These are phyloP conservation scores for Colletotrichum cereale DNA, from an alignment of 2,329 filamentous ascomycete genomes.

Conservation along the genomic window DNA sequence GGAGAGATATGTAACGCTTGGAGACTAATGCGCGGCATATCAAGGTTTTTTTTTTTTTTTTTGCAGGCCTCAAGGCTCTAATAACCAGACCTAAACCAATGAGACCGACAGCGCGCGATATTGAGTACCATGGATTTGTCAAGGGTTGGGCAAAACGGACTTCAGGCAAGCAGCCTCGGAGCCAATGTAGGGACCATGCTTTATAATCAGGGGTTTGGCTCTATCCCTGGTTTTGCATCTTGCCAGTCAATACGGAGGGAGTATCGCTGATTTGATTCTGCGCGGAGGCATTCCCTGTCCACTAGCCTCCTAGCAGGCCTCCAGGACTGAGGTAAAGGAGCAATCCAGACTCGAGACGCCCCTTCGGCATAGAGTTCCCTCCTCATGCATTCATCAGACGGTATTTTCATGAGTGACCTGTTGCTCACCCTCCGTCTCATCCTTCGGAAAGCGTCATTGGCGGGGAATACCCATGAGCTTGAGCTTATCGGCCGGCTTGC, in stretches of 20 bases:
- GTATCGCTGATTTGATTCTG: background rate
- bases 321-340: background rate
- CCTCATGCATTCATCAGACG: slow-evolving; percentile 28
- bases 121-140: background rate
- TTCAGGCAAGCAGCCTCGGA: background rate
- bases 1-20: background rate
- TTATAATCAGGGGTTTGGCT: background rate
- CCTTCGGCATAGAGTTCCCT: background rate
- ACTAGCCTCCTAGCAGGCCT: background rate
- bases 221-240: background rate
- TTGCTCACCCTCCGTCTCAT: background rate
- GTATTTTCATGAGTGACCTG: slow-evolving; percentile 1
- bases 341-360: slow-evolving; percentile 28
- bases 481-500: slow-evolving; percentile 13
- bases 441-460: background rate
- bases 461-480: slow-evolving; percentile 12
- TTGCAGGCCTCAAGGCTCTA: background rate
- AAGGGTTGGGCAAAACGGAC: too few species aligned
- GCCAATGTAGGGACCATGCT: slow-evolving; percentile 4
- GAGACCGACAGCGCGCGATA: background rate
- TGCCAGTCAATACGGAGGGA: background rate
- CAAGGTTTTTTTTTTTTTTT: too few species aligned
- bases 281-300: background rate
- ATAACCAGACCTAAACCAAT: too few species aligned
- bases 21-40: background rate